Conservation (phyloP, 805 yeast species). For the Candida insectorum region DNA sequence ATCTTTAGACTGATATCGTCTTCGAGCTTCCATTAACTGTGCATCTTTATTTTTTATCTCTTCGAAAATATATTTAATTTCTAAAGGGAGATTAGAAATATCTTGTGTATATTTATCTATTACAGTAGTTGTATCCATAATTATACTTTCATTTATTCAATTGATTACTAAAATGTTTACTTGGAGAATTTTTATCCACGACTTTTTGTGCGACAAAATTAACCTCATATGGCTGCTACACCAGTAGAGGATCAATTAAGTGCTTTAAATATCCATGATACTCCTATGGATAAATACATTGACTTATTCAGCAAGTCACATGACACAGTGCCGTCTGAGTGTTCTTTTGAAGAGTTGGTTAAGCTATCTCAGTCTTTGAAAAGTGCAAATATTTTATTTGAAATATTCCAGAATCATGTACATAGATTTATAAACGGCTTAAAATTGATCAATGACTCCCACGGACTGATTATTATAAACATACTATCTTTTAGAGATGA, state of each 20-base stretch:
- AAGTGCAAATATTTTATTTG: constrained; percentile 10
- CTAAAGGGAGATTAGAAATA: constrained; percentile 83
- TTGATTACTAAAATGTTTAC: too few relatives aligned
- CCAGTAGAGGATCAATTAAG: too few relatives aligned
- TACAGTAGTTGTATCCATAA: constrained; percentile 86
- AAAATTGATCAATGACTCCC: constrained; percentile 12
- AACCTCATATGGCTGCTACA: too few relatives aligned
- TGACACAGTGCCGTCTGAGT: too few relatives aligned
- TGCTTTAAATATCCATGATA: too few relatives aligned
- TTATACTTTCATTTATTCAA: too few relatives aligned
- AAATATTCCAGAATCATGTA: constrained; percentile 16
- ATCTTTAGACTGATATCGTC: constrained; percentile 68
- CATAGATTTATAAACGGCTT: constrained; percentile 15
- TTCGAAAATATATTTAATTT: constrained; percentile 72
- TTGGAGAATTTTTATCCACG: neutral
- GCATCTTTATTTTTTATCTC: constrained; percentile 73
- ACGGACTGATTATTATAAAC: constrained; percentile 15
- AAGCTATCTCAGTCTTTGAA: constrained; percentile 12
- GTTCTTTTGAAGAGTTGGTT: constrained; percentile 3
- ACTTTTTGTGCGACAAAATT: too few relatives aligned
- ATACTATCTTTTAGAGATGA: constrained; percentile 5
- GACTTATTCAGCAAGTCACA: too few relatives aligned
- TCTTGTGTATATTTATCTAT: constrained; percentile 51
- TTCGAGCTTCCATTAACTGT: constrained; percentile 61
- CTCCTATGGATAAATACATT: too few relatives aligned